phyloP scores from a whole-genome alignment of 352 stramenopile genomes.

The Phytopythium kandeliae region DNA sequence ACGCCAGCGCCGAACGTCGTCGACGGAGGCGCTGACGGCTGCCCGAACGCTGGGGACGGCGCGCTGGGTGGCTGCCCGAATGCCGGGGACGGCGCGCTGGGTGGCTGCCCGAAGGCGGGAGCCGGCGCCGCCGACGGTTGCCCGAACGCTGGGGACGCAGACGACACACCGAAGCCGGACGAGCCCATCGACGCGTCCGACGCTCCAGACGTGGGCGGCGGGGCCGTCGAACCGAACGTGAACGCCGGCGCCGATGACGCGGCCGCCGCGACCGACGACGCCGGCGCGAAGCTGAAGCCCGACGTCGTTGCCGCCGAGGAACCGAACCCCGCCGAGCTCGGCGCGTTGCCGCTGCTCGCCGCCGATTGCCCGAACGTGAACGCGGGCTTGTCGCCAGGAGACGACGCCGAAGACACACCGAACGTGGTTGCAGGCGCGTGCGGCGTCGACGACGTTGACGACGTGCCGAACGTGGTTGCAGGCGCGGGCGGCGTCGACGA shows the following conservation, averaged over 20 bases:
- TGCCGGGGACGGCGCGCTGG: background rate
- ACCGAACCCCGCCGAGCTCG: slow-evolving; percentile 4
- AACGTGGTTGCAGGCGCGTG: slow-evolving; percentile 36
- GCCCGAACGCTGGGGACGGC: slow-evolving; percentile 6
- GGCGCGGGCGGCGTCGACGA: slow-evolving; percentile 10
- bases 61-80: slow-evolving; percentile 5
- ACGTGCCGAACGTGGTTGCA: slow-evolving; percentile 38
- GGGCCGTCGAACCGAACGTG: slow-evolving; percentile 26
- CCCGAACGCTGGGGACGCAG: slow-evolving; percentile 19
- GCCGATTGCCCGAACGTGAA: slow-evolving; percentile 7
- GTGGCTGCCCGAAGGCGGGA: slow-evolving; percentile 1
- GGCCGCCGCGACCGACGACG: slow-evolving; percentile 6
- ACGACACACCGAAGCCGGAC: slow-evolving; percentile 6
- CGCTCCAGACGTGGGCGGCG: slow-evolving; percentile 10
- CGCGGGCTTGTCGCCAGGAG: background rate
- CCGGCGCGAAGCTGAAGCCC: slow-evolving; percentile 12
- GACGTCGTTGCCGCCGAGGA: slow-evolving; percentile 16
- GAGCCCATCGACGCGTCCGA: slow-evolving; percentile 16
- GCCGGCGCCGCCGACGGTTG: background rate
- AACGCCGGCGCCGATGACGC: slow-evolving; percentile 21
- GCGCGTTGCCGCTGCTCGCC: background rate
- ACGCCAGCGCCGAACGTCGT: slow-evolving; percentile 18
- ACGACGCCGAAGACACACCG: slow-evolving; percentile 18
- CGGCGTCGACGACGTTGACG: slow-evolving; percentile 8
- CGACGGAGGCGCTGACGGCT: slow-evolving; percentile 3